Evolutionary conservation across 2,329 filamentous ascomycete species (phyloP).

Genomic region (Cadophora gregata): DNA sequence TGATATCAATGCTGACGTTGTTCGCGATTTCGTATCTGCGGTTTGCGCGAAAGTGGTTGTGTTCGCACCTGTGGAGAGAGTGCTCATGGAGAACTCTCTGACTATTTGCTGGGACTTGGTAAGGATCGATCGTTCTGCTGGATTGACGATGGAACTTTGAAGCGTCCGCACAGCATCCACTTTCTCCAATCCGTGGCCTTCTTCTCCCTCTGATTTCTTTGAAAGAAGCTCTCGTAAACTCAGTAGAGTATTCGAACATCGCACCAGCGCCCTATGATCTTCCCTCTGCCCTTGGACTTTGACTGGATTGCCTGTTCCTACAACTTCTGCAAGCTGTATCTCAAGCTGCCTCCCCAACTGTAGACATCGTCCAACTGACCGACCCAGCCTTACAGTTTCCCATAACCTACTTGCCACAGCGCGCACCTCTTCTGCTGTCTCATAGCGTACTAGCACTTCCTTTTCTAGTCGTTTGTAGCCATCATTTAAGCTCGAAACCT

Average conservation of each 20-base stretch:
- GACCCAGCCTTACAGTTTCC: constrained; percentile 77
- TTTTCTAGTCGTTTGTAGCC: constrained; percentile 85
- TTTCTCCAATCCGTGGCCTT: constrained; percentile 76
- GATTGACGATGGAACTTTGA: constrained; percentile 70
- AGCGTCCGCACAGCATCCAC: constrained; percentile 76
- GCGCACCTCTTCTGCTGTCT: constrained; percentile 82
- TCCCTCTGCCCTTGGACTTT: constrained; percentile 53
- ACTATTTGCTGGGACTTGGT: constrained; percentile 79
- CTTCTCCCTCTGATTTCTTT: constrained; percentile 70
- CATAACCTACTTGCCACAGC: constrained; percentile 79
- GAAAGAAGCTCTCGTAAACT: constrained; percentile 76
- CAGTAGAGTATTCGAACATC: constrained; percentile 80
- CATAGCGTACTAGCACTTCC: constrained; percentile 85
- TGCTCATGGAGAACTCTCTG: constrained; percentile 80
- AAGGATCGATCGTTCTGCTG: constrained; percentile 76
- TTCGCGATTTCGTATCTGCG: constrained; percentile 77
- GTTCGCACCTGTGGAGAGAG: constrained; percentile 52
- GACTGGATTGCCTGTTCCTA: constrained; percentile 42
- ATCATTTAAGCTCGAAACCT: constrained; percentile 80
- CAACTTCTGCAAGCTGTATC: constrained; percentile 77
- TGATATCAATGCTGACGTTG: constrained; percentile 75
- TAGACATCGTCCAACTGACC: constrained; percentile 78
- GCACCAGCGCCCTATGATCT: constrained; percentile 80
- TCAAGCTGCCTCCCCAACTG: constrained; percentile 86
- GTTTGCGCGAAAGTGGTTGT: constrained; percentile 65